A percentile compares a stretch with the other conserved stretches of the same genome.
Evolutionary conservation across 1,284 basidiomycete species (phyloP).

Genomic region (Rhodotorula sp.): DNA sequence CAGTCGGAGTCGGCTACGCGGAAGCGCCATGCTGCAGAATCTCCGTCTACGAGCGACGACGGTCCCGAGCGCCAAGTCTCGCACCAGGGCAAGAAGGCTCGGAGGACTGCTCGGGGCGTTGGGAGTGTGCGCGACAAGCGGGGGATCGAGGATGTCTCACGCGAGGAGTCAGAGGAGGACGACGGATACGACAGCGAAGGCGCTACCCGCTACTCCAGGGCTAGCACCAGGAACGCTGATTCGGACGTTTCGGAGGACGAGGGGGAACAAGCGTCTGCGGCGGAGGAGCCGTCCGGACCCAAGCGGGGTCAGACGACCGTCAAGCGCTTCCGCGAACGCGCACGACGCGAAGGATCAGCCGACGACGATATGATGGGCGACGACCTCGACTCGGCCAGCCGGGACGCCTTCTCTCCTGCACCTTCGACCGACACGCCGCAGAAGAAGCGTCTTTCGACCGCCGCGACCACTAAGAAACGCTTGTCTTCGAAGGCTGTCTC

Average conservation of each 20-base stretch:
- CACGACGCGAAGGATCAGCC: conserved; percentile 6
- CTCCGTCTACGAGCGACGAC: background rate
- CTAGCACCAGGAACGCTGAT: conserved; percentile 22
- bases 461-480: conserved; percentile 9
- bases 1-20: background rate
- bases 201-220: background rate
- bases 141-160: conserved; percentile 12
- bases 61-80: background rate
- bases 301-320: background rate
- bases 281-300: background rate
- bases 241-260: conserved; percentile 23
- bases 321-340: conserved; percentile 27
- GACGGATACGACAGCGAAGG: background rate
- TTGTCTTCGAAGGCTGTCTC: conserved; percentile 8
- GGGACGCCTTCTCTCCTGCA: background rate
- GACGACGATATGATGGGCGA: conserved; percentile 37
- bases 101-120: conserved; percentile 1
- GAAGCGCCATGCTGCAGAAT: conserved; percentile 8
- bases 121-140: conserved; percentile 20
- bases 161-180: background rate
- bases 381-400: conserved; percentile 10
- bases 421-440: background rate
- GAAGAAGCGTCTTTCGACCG: conserved; percentile 6
- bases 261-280: background rate
- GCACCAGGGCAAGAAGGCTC: conserved; percentile 13